Conservation (phyloP, 2,329 filamentous ascomycete genomes). For the Hypoxylon sp. region DNA sequence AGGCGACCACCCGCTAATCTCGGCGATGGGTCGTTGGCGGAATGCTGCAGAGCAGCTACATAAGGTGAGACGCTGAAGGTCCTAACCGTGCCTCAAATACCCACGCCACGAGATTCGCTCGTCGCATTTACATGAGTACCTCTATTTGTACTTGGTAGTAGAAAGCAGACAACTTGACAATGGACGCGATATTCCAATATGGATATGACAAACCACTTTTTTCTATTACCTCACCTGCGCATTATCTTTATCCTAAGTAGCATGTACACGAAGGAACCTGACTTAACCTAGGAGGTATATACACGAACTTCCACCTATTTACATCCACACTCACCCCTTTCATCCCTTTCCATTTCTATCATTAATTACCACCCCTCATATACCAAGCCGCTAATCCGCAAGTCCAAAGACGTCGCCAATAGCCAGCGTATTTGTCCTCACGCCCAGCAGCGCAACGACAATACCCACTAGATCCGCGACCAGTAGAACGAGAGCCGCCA, state of each 20-base stretch:
- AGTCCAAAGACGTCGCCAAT: slow-evolving; percentile 92
- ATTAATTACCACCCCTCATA: neutral
- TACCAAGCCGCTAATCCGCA: slow-evolving; percentile 60
- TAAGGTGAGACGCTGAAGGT: neutral
- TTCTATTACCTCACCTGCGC: slow-evolving; percentile 4
- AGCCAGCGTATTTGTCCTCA: slow-evolving; percentile 81
- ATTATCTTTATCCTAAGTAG: neutral
- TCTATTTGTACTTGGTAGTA: neutral
- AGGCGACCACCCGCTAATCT: neutral
- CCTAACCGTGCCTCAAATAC: no score
- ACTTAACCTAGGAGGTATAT: neutral
- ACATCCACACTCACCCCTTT: neutral
- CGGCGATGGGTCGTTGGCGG: neutral
- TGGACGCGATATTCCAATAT: neutral
- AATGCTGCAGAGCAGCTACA: neutral
- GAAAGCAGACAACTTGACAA: neutral
- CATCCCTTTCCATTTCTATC: neutral
- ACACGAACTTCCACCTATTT: neutral
- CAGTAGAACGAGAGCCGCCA: slow-evolving; percentile 77
- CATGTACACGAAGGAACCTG: neutral
- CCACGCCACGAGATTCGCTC: neutral
- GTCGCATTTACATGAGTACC: neutral
- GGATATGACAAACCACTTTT: neutral
- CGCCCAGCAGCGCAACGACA: slow-evolving; percentile 77
- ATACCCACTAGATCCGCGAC: slow-evolving; percentile 83